Evolutionary conservation across 352 stramenopile genomes (phyloP), one percentile per base, ranked within the genome.

Genomic region (Phytopythium ostracodes): DNA sequence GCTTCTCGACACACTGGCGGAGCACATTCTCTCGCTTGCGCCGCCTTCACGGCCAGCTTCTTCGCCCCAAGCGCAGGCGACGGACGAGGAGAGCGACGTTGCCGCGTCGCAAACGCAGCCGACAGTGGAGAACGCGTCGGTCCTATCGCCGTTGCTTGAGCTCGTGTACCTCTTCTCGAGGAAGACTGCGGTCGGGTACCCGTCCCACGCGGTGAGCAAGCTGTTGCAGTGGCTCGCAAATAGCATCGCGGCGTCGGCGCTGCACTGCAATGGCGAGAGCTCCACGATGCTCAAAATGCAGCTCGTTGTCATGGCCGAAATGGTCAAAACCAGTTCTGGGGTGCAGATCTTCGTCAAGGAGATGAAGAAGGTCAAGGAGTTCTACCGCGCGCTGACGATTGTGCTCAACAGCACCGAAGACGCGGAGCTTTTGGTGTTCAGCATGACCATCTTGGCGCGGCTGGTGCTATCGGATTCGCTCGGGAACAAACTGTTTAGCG

Each of bases 321-420:
- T 88, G 72, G 69, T 92, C 61, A 82, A 87, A 43, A 65, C 65
- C 18, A 92, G 89, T 51, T 79, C 85, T 22, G 85, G 85, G 11
- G 81, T 92, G 31, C 76, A 78, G 22, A 84, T 92, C 24, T 94
- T 88, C 58, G 68, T 72, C 56, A 91, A 91, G 42, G 85, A 94
- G 62, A 84, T 88, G 66, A 87, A 81, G 53, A 81, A 79, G 33
- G 74, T 89, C 62, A 94, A 92, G 63, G 83, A 91, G 40, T 81
- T 92, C 29, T 92, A 92, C 56, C 83, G 85, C 20, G 82, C 80
- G 44, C 74, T 94, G 57, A 91, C 80, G n/a, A 81, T 92, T 24
- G 36, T 92, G 64, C 79, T 94, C 46, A 92, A 92, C 49, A 86
- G 77, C 61, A 92, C 85, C 0, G 82, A 92, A 43, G 82, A 92